Percentiles rank a stretch among this genome's conserved stretches.
These are phyloP conservation scores for Eremomyces bilateralis DNA, from an alignment of 495 filamentous ascomycete species.

Conservation along the genomic window DNA sequence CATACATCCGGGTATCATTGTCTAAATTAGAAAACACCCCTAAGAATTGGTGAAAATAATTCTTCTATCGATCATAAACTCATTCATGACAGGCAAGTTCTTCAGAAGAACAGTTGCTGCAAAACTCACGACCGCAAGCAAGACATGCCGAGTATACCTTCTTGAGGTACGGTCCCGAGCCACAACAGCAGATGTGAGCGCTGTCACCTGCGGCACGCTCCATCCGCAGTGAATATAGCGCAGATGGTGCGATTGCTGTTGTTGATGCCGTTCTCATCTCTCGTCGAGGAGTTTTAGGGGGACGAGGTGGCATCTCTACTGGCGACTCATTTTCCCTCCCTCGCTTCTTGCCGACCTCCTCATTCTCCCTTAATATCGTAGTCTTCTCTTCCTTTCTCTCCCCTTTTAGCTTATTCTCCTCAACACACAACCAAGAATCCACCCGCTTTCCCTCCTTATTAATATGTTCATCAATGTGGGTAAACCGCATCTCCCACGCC, in stretches of 20 bases:
- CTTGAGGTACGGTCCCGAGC: neutral
- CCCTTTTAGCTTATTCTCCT: constrained; percentile 14
- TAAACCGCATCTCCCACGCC: constrained; percentile 56
- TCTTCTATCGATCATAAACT: neutral
- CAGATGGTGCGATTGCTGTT: neutral
- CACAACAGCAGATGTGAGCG: neutral
- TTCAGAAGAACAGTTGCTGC: neutral
- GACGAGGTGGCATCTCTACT: neutral
- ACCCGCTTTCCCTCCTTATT: constrained; percentile 27
- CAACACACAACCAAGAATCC: constrained; percentile 24
- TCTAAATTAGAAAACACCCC: neutral
- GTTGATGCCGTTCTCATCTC: too few relatives aligned
- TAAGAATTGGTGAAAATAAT: neutral
- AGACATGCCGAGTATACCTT: neutral
- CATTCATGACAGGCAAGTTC: neutral
- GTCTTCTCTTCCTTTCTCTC: neutral
- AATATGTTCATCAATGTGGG: constrained; percentile 77
- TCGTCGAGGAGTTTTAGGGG: too few relatives aligned
- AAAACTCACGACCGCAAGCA: neutral
- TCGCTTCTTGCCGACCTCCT: neutral
- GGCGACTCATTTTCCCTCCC: neutral
- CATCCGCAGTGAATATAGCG: neutral
- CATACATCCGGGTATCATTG: neutral
- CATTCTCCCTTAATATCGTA: neutral
- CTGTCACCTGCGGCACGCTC: neutral